These are phyloP conservation scores for Cryptosporidium sp. DNA, from an alignment of 169 alveolate species.

Conservation along the genomic window DNA sequence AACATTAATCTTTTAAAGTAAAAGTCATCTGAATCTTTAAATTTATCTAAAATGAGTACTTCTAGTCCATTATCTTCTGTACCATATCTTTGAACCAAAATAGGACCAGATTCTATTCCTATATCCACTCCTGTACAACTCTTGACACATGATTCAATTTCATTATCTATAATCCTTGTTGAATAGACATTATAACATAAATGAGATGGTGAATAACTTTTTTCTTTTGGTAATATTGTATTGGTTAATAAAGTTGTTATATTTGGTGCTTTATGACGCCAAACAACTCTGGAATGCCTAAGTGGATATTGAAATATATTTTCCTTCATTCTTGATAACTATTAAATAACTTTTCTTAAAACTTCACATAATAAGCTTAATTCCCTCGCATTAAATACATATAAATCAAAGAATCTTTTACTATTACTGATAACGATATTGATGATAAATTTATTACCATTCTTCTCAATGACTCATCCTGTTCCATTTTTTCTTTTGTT, in stretches of 20 bases:
- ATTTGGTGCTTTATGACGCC: slow-evolving; percentile 71
- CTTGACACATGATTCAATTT: slow-evolving; percentile 51
- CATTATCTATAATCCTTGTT: slow-evolving; percentile 47
- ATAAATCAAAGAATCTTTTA: slow-evolving; percentile 25
- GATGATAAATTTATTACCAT: slow-evolving; percentile 30
- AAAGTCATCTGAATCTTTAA: slow-evolving; percentile 7
- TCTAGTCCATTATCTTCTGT: slow-evolving; percentile 43
- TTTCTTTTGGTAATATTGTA: slow-evolving; percentile 39
- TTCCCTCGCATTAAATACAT: slow-evolving; percentile 17
- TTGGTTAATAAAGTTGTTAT: slow-evolving; percentile 53
- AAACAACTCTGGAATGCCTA: slow-evolving; percentile 56
- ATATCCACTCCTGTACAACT: slow-evolving; percentile 39
- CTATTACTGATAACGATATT: slow-evolving; percentile 15
- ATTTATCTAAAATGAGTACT: slow-evolving; percentile 7
- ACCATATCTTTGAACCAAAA: slow-evolving; percentile 37
- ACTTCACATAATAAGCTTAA: neutral
- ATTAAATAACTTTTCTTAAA: neutral
- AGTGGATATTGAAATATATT: slow-evolving; percentile 13
- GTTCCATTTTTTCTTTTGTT: neutral
- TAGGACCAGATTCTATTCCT: slow-evolving; percentile 26
- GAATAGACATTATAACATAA: slow-evolving; percentile 64
- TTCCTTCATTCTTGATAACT: neutral
- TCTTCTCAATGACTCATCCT: slow-evolving; percentile 33
- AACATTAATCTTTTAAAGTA: slow-evolving; percentile 21
- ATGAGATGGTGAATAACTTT: slow-evolving; percentile 42